Base-by-base conservation (phyloP, 495 filamentous ascomycete species). In the Aspergillus sclerotioniger region DNA sequence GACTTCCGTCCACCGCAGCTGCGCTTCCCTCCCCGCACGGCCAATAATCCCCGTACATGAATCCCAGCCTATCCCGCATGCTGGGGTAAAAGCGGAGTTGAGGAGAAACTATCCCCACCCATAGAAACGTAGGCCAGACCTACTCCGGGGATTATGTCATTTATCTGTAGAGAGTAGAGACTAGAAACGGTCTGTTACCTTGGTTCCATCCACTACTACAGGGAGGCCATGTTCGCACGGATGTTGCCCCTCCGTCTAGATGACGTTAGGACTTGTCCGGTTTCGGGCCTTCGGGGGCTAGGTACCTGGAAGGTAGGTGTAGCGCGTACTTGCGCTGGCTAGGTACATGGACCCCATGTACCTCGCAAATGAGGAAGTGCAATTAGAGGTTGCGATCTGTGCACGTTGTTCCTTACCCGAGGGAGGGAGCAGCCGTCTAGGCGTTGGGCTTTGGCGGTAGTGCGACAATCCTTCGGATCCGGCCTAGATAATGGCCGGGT, bases 11-110 rank as follows among this genome's bases (percentile, higher is more conserved):
- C n/a, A 41, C n/a, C 13, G 12, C 37, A 13, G 13, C 13, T 12
- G 5, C 5, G 37, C 13, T 41, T 15, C 13, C 5, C 13, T 41
- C 13, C 37, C 33, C 33, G 33, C 37, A n/a, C 37, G 10, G 13
- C 37, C 12, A 6, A 15, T 41, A 15, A 5, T 5, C 10, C n/a
- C 37, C 37, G 37, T 41, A 41, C 37, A 6, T 10, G 37, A 50
- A 50, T 49, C 21, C 46, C 46, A 50, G 16, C 47, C 8, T 25
- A 31, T 50, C 12, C 25, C 12, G 47, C 17, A 50, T 50, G 47
- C 32, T 50, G 47, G 47, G 47, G 47, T 50, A 50, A 50, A 50
- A 50, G 47, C 47, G 47, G 28, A 50, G 47, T 25, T 29, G 12
- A 31, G 31, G 17, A 31, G 16, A 16, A 8, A 16, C 20, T 31